These are phyloP conservation scores for Tetraselmis chui DNA, from an alignment of 139 green algal species.

Conservation along the genomic window DNA sequence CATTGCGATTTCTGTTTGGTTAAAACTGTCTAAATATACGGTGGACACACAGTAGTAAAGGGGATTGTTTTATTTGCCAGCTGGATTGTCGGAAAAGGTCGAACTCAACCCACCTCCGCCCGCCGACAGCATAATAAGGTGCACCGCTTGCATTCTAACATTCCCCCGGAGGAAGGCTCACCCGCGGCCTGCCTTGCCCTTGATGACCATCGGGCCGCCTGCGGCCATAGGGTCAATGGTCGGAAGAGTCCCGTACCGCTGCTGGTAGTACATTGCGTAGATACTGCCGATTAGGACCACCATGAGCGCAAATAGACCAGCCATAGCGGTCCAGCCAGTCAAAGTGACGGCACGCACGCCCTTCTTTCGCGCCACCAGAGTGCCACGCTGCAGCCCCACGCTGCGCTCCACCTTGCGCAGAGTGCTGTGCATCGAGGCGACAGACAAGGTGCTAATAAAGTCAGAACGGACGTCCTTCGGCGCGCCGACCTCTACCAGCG, in stretches of 20 bases:
- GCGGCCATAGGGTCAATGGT: neutral
- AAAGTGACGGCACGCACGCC: constrained; percentile 45
- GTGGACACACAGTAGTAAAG: too few relatives aligned
- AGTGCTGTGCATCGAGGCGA: constrained; percentile 12
- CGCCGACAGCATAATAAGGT: too few relatives aligned
- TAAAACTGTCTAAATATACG: too few relatives aligned
- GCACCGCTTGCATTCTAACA: too few relatives aligned
- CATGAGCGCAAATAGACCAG: constrained; percentile 42
- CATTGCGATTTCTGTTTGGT: too few relatives aligned
- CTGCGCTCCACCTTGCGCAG: constrained; percentile 1
- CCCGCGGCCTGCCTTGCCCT: too few relatives aligned
- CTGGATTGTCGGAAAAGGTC: too few relatives aligned
- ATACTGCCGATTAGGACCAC: constrained; percentile 33
- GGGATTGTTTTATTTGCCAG: too few relatives aligned
- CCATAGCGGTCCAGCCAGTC: constrained; percentile 54
- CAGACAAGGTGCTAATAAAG: neutral
- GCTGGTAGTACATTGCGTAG: constrained; percentile 13
- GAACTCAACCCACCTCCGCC: too few relatives aligned
- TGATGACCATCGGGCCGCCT: neutral
- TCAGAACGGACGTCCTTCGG: constrained; percentile 49
- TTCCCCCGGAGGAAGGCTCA: too few relatives aligned
- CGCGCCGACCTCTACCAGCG: constrained; percentile 61
- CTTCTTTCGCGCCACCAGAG: constrained; percentile 21
- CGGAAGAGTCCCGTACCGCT: neutral
- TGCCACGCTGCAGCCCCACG: constrained; percentile 15